phyloP scores from a whole-genome alignment of 495 filamentous ascomycete species.

The Xylaria palmicola region DNA sequence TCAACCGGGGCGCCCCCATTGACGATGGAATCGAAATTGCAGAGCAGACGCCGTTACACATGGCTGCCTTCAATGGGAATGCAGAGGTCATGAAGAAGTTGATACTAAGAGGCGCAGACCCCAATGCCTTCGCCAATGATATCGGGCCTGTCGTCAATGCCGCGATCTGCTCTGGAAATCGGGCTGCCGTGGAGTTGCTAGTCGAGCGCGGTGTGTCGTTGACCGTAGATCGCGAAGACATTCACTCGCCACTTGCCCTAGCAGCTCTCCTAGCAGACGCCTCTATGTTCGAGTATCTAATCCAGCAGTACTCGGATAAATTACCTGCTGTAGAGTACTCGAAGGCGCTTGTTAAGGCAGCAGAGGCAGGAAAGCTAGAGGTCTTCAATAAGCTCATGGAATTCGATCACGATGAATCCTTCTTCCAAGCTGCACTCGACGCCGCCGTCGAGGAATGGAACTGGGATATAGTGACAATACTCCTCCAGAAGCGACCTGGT shows the following conservation, averaged over 20 bases:
- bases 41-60: conserved; percentile 34
- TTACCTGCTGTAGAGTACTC: conserved; percentile 28
- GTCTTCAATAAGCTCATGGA: conserved; percentile 31
- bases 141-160: conserved; percentile 36
- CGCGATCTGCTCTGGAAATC: conserved; percentile 34
- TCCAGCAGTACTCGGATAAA: conserved; percentile 27
- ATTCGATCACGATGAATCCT: conserved; percentile 23
- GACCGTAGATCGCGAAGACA: conserved; percentile 24
- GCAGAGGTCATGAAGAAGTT: conserved; percentile 36
- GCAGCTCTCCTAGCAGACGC: conserved; percentile 29
- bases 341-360: conserved; percentile 29
- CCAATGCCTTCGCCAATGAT: conserved; percentile 29
- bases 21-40: conserved; percentile 29
- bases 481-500: conserved; percentile 22
- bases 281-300: conserved; percentile 34
- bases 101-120: conserved; percentile 28
- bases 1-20: conserved; percentile 31
- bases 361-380: conserved; percentile 28
- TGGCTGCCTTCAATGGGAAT: conserved; percentile 36
- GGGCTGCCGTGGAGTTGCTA: conserved; percentile 32
- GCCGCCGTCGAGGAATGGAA: conserved; percentile 27
- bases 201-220: conserved; percentile 31
- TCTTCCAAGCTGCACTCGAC: conserved; percentile 28
- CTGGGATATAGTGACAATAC: conserved; percentile 26
- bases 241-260: conserved; percentile 27